These are phyloP conservation scores for Cyanidioschyzon merolae DNA, from an alignment of 23 red algal genomes.

Conservation along the genomic window DNA sequence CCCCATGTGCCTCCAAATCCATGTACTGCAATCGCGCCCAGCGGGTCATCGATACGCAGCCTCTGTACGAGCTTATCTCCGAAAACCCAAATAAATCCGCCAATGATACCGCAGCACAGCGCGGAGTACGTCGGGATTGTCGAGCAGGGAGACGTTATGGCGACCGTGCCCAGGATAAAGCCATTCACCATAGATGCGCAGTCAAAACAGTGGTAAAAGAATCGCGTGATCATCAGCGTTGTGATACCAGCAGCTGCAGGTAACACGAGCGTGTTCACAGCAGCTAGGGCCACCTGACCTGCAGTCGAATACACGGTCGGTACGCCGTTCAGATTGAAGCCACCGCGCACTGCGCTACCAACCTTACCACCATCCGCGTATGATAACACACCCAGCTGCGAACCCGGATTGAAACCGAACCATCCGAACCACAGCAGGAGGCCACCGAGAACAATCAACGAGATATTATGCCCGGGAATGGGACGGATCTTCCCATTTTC, in stretches of 20 bases:
- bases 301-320: neutral
- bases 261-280: slow-evolving; percentile 22
- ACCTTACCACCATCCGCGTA: slow-evolving; percentile 18
- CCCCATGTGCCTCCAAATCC: slow-evolving; percentile 73
- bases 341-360: slow-evolving; percentile 13
- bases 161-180: slow-evolving; percentile 62
- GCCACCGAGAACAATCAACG: slow-evolving; percentile 59
- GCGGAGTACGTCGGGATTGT: slow-evolving; percentile 60
- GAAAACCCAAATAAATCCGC: slow-evolving; percentile 46
- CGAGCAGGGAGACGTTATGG: slow-evolving; percentile 74
- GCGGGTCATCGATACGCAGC: slow-evolving; percentile 80
- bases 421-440: slow-evolving; percentile 95
- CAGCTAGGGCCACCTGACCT: slow-evolving; percentile 8
- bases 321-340: neutral
- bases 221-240: slow-evolving; percentile 44
- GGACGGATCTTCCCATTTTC: slow-evolving; percentile 66
- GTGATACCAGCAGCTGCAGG: slow-evolving; percentile 46
- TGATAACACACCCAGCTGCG: slow-evolving; percentile 34
- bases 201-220: slow-evolving; percentile 60
- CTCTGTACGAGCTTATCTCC: slow-evolving; percentile 33
- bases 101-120: slow-evolving; percentile 63
- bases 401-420: slow-evolving; percentile 98
- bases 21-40: slow-evolving; percentile 87
- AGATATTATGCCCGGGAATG: slow-evolving; percentile 84
- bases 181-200: slow-evolving; percentile 57